Base-by-base conservation (phyloP, 1,284 basidiomycete species). In the Megacollybia platyphylla region DNA sequence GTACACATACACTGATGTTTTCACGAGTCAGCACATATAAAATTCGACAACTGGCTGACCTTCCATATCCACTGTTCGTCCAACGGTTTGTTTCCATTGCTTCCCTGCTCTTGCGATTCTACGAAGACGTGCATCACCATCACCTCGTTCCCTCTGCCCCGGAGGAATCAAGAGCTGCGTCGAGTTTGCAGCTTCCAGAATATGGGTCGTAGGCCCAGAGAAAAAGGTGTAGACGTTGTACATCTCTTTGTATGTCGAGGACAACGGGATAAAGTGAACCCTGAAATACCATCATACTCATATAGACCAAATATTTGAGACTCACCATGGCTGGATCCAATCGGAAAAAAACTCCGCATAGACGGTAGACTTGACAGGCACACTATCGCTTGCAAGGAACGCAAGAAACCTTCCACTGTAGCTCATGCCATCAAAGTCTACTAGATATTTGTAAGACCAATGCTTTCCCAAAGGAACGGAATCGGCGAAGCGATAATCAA, bases 391-490 rank as follows among this genome's bases (percentile, higher is more conserved):
- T 39, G 87, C 87, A 59, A 94, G 65, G 53, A 90, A 82, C 0
- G 87, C 78, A 64, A 93, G 79, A 57, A 94, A 87, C 38, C 87
- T 71, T 4, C 85, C 92, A 32, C 86, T 90, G 58, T 96, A 96
- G n/a, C 87, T 84, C 82, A 90, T 90, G 29, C 92, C 92, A 56
- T 96, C 92, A 43, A 96, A 60, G 60, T 96, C 92, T 48, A 93
- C 64, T 18, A 94, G 68, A 55, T 92, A 93, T 63, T 94, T 94
- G 67, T 92, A 87, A 43, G 79, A 70, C 92, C 92, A 96, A 54
- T 90, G 84, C 48, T 81, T 74, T 3, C 88, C 87, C 1, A 96
- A 66, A 4, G 83, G 79, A 1, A 87, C 87, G 1, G 86, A 67
- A 43, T 84, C 76, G 8, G 73, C 79, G 52, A 91, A 87, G 26